A percentile compares a stretch with the other conserved stretches of the same genome.
Conservation (phyloP, 169 alveolate genomes). For the Plasmodium yoelii region DNA sequence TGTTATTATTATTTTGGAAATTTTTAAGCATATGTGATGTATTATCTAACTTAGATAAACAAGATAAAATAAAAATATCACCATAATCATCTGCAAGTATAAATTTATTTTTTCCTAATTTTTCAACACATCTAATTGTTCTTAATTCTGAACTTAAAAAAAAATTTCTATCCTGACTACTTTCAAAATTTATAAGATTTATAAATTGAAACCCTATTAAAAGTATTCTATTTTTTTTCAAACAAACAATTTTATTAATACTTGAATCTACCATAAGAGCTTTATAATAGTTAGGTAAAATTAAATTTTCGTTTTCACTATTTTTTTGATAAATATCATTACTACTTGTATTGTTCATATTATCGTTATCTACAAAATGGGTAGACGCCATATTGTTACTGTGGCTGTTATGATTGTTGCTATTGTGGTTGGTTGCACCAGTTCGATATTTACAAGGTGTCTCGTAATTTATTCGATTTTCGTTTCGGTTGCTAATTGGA, state of each 20-base stretch:
- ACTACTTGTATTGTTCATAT: background rate
- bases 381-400: background rate
- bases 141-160: constrained; percentile 68
- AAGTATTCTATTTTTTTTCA: constrained; percentile 38
- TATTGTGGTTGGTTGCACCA: background rate
- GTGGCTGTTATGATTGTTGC: background rate
- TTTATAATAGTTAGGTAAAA: constrained; percentile 26
- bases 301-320: background rate
- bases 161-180: constrained; percentile 23
- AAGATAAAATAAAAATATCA: constrained; percentile 43
- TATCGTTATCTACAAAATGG: background rate
- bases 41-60: background rate
- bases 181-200: constrained; percentile 42
- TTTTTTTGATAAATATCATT: background rate
- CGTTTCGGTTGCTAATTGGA: constrained; percentile 12
- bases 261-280: constrained; percentile 58
- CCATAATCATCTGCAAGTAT: constrained; percentile 76
- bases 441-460: background rate
- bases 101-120: constrained; percentile 8
- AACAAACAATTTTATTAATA: constrained; percentile 50
- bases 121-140: constrained; percentile 64
- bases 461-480: background rate
- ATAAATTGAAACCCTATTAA: constrained; percentile 71
- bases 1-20: background rate
- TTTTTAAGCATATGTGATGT: background rate